Base-by-base conservation (phyloP, 805 yeast species). In the Wickerhamomyces hampshirensis region DNA sequence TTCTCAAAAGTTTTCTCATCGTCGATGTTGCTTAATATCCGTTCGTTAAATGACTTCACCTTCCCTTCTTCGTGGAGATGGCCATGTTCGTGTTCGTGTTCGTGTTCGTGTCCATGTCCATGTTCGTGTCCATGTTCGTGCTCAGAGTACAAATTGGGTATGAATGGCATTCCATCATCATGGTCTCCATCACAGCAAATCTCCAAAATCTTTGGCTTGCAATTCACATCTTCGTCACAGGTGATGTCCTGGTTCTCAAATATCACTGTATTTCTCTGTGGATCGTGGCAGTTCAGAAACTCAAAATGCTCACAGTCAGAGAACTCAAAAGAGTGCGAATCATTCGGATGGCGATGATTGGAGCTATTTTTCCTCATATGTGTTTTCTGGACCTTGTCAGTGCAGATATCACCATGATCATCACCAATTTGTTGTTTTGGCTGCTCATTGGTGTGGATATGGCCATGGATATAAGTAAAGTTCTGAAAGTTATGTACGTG, bases 391-490 rank as follows among this genome's bases (percentile, higher is more conserved):
- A 15, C n/a, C n/a, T n/a, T n/a, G n/a, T n/a, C n/a, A n/a, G n/a
- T n/a, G n/a, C n/a, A n/a, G n/a, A n/a, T n/a, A n/a, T n/a, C n/a
- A n/a, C n/a, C n/a, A n/a, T n/a, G n/a, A n/a, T n/a, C n/a, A n/a
- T n/a, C n/a, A n/a, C 17, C 18, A 18, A 6, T 26, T 8, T 6
- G 11, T 12, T 26, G 28, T 24, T 15, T 12, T 29, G 24, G 8
- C 6, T 14, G 16, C 18, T 53, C 53, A 36, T 49, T 50, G 11
- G 57, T 74, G 49, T 77, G 84, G 21, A 77, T 71, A 50, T 77
- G 84, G n/a, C 84, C 84, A 50, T 77, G 84, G 24, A 77, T 75
- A 46, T 76, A 77, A 6, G 81, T 75, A 49, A 77, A 71, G 48
- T 74, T 76, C 39, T 69, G 65, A 51, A 74, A 79, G 47, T 73